Evolutionary conservation across 1,284 basidiomycete genomes (phyloP), one percentile per base, ranked within the genome.

Genomic region (Malassezia nana): DNA sequence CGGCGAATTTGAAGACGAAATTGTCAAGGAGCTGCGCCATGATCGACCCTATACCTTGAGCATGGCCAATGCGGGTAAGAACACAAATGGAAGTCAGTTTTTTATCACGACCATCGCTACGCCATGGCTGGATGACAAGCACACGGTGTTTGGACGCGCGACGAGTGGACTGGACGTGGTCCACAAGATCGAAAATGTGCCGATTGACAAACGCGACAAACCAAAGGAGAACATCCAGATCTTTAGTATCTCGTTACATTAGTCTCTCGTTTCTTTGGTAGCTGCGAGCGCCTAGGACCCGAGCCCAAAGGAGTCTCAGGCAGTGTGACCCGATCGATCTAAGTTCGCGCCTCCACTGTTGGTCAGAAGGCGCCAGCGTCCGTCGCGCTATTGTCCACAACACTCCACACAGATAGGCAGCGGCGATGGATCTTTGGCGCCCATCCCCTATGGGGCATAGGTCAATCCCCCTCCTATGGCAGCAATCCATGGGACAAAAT

Each of bases 91-190:
- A 2, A 87, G 85, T 3, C 92, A 99, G 75, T 98, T 98, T 79
- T 98, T 98, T 77, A 91, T 98, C 74, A 99, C 94, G 2, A 95
- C 90, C 2, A 90, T 85, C 2, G 86, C 91, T 10, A 89, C 88
- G 5, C 89, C 90, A 6, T 95, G 90, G 89, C 78, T 98, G 49
- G 79, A 81, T 58, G 75, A 78, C 55, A 81, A 81, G 69, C 80
- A 81, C 61, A 79, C 79, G 4, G 76, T 82, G 51, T 82, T 82
- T 62, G 80, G 80, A 0, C 72, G 78, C 16, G 79, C 78, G 3
- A 75, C 74, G 1, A 74, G 75, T 0, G 80, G 80, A 0, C 70
- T 81, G 49, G 80, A 81, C 51, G 77, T 80, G 6, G 75, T 82
- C 22, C 78, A 79, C 48, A 87, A 92, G 75, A 91, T 89, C 72